Conservation (phyloP, 306 rosid genomes). For the Vachellia collinsii region DNA sequence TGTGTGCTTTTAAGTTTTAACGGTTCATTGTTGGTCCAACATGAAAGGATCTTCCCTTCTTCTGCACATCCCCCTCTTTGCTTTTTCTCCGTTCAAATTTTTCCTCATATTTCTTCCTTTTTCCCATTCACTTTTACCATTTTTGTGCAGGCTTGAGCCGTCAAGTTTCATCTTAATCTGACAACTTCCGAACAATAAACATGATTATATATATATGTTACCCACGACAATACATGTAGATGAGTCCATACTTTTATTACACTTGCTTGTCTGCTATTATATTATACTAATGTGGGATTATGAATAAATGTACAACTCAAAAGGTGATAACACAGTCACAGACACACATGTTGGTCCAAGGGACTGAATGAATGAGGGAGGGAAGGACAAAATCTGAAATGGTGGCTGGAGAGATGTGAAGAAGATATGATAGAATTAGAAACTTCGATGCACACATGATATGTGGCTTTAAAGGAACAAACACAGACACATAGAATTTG, state of each 20-base stretch:
- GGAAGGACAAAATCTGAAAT: slow-evolving; percentile 1
- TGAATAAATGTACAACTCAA: neutral
- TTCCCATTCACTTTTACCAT: neutral
- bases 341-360: too few relatives aligned
- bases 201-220: too few relatives aligned
- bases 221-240: too few relatives aligned
- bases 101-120: neutral
- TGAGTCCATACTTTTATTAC: too few relatives aligned
- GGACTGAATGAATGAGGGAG: neutral
- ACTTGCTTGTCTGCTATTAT: too few relatives aligned
- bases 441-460: neutral
- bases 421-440: neutral
- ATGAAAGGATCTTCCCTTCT: neutral
- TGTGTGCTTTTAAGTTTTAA: neutral
- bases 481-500: slow-evolving; percentile 5
- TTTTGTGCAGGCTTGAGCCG: neutral
- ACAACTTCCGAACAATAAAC: neutral
- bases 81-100: neutral
- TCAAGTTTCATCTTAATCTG: neutral
- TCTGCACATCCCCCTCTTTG: neutral
- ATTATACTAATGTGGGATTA: too few relatives aligned
- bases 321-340: neutral
- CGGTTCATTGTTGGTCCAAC: neutral
- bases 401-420: neutral
- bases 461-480: slow-evolving; percentile 3